Base-by-base conservation (phyloP, 2,329 filamentous ascomycete species). In the Dactylellina cionopaga region DNA sequence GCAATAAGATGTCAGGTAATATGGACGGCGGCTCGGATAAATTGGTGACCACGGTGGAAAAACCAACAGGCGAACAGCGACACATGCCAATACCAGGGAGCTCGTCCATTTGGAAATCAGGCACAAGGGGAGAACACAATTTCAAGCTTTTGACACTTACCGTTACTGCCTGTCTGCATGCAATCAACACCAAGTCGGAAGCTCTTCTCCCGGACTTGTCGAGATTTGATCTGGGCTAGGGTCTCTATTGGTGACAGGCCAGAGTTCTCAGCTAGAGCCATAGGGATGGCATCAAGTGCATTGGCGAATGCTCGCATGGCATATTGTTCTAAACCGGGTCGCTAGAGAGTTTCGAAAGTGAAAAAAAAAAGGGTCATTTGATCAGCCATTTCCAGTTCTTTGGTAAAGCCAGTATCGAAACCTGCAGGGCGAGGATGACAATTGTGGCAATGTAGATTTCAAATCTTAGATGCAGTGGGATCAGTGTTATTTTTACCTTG, bases 261-360 rank as follows among this genome's bases (percentile, higher is more conserved):
- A 76, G 92, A 96, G 86, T 99, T 99, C 86, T 99, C 94, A 7
- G 95, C 93, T 72, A 99, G 86, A 1, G 95, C 92, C 92, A 99
- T 95, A 31, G 95, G 95, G 0, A 99, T 86, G 1, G 91, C 86
- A 81, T 99, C 95, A 33, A 99, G 87, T 3, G 95, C 96, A 81
- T 98, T 94, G 73, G 95, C 88, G 80, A 99, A 99, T 22, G 95
- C 95, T 74, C 95, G 91, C 94, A 99, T 99, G 76, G 94, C 93
- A 81, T 99, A 99, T 83, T 99, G 95, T 83, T 97, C 94, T 37
- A 99, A 87, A n/a, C 95, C 95, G 22, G 93, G 92, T 56, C 92
- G 96, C 88, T 88, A 79, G 60, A 66, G 29, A 52, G 49, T 41
- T 55, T 24, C 37, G 66, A 35, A 76, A 71, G 66, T n/a, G 74